Evolutionary conservation across 2,329 filamentous ascomycete genomes (phyloP).

Genomic region (Calonectria montana): DNA sequence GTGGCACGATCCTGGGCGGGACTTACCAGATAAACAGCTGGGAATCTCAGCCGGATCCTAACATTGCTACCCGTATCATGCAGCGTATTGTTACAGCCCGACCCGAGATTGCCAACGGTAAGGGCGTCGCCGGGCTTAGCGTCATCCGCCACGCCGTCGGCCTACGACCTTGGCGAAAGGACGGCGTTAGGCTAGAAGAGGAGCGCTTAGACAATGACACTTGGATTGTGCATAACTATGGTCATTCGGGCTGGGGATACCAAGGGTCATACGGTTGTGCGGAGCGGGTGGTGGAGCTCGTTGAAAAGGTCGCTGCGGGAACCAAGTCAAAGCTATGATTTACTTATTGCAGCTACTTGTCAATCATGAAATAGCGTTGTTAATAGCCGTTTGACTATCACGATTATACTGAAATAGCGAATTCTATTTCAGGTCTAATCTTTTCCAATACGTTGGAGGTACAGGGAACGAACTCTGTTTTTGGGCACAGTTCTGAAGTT

Average conservation of each 20-base stretch:
- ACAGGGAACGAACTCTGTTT: too few relatives aligned
- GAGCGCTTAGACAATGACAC: conserved; percentile 61
- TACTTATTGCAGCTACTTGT: background rate
- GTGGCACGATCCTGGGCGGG: conserved; percentile 88
- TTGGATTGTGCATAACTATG: conserved; percentile 84
- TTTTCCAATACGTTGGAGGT: too few relatives aligned
- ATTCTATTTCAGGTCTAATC: too few relatives aligned
- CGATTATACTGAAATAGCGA: too few relatives aligned
- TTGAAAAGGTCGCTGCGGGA: conserved; percentile 65
- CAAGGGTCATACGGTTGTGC: conserved; percentile 78
- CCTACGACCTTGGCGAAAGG: conserved; percentile 78
- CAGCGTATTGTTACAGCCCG: conserved; percentile 74
- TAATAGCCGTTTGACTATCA: too few relatives aligned
- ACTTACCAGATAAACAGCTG: conserved; percentile 84
- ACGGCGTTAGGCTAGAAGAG: conserved; percentile 79
- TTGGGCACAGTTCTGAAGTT: too few relatives aligned
- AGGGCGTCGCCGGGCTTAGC: conserved; percentile 78
- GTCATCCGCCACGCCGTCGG: conserved; percentile 87
- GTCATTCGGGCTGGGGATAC: conserved; percentile 83
- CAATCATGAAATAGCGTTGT: background rate
- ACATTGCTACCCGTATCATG: conserved; percentile 87
- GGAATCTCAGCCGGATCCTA: conserved; percentile 82
- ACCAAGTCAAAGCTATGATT: conserved; percentile 45
- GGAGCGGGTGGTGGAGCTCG: conserved; percentile 72
- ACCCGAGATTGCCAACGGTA: conserved; percentile 71